Evolutionary conservation across 2,329 filamentous ascomycete genomes (phyloP), one percentile per base, ranked within the genome.

Genomic region (Phyllosticta paracitricarpa): DNA sequence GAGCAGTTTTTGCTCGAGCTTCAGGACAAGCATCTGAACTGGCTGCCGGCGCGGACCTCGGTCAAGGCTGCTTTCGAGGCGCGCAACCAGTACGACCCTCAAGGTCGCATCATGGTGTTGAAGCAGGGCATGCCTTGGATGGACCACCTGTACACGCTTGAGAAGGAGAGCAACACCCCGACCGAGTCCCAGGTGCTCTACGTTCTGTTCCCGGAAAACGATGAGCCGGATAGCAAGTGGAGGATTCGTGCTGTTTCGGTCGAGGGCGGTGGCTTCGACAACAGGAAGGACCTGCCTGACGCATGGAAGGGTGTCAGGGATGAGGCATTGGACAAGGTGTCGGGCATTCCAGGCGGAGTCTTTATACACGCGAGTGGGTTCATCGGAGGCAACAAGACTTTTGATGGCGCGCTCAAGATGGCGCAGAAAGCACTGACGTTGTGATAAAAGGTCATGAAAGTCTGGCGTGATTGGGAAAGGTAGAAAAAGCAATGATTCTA

Each of bases 341-440:
- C 82, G 25, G 85, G 86, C 40, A 79, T 91, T 28, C 78, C 79
- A 4, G 90, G 92, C 6, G 87, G 89, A 64, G 87, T 99, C 28
- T 99, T 99, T 73, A 89, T 97, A 30, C 94, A 99, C 73, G 92
- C 92, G 3, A 87, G 88, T 59, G 94, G 94, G 28, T 99, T 99
- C 77, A 97, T 97, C 71, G 94, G 94, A 19, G 94, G 94, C 2
- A 95, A 97, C 76, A 88, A 89, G 81, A 95, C 89, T 0, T 94
- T 89, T 69, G 90, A 96, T 64, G 94, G 94, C 30, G 92, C 86
- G 26, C 82, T 90, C 72, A 84, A 86, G 62, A 96, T 97, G 91
- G 91, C 92, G 4, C 77, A 82, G 73, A 90, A 89, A 80, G 88
- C 89, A 1, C 77, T 61, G 51, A 55, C 56, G 28, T 51, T 57